Percentiles rank a stretch among this genome's conserved stretches.
phyloP scores from a whole-genome alignment of 2,329 filamentous ascomycete genomes.

The Lecanicillium sp. region DNA sequence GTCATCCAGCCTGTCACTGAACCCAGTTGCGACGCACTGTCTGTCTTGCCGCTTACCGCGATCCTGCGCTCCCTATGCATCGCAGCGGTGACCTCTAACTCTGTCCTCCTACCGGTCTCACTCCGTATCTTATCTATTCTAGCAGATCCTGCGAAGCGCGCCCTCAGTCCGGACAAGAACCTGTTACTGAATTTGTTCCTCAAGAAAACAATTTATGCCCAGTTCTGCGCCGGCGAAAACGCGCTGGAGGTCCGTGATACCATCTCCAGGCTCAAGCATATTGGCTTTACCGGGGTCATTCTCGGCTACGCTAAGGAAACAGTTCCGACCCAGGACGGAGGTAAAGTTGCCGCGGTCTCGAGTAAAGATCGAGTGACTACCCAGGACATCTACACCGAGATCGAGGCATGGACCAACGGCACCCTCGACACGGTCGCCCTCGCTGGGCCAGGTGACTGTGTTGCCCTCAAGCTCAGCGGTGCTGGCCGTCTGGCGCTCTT shows the following conservation, averaged over 20 bases:
- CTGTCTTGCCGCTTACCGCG: slow-evolving; percentile 56
- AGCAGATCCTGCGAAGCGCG: slow-evolving; percentile 56
- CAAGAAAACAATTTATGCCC: slow-evolving; percentile 78
- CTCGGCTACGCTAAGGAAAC: slow-evolving; percentile 79
- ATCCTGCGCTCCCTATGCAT: slow-evolving; percentile 63
- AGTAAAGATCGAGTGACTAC: slow-evolving; percentile 38
- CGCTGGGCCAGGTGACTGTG: slow-evolving; percentile 53
- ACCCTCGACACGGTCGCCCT: slow-evolving; percentile 67
- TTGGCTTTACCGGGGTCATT: slow-evolving; percentile 79
- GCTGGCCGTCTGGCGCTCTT: slow-evolving; percentile 67
- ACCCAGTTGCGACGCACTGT: slow-evolving; percentile 38
- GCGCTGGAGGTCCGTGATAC: slow-evolving; percentile 58
- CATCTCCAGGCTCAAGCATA: slow-evolving; percentile 55
- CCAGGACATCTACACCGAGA: slow-evolving; percentile 47
- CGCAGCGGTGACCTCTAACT: slow-evolving; percentile 62
- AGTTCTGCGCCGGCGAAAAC: slow-evolving; percentile 83
- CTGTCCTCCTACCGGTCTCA: slow-evolving; percentile 59
- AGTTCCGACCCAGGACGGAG: slow-evolving; percentile 49
- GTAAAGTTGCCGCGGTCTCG: slow-evolving; percentile 34
- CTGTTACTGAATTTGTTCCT: slow-evolving; percentile 60
- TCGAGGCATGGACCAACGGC: slow-evolving; percentile 63
- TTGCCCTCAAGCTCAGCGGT: slow-evolving; percentile 71
- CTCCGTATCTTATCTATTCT: slow-evolving; percentile 59
- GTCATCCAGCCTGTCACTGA: slow-evolving; percentile 18
- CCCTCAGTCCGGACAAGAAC: slow-evolving; percentile 71